These are phyloP conservation scores for Thermomucor indicae-seudaticae DNA, from an alignment of 371 early-diverging fungal genomes.

Conservation along the genomic window DNA sequence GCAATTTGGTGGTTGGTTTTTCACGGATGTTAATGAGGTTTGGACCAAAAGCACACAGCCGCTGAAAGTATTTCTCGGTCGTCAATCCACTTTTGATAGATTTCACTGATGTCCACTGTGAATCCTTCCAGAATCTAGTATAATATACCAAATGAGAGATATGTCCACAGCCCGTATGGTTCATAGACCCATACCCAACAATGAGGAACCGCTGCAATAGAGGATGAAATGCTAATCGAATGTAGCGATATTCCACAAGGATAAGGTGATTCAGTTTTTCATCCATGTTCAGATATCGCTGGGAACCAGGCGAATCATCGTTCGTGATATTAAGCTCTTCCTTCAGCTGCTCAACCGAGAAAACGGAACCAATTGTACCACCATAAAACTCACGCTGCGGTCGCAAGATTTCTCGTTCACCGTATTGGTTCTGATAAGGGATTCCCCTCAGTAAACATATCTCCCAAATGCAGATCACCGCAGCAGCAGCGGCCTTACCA, in stretches of 20 bases:
- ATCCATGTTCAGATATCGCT: constrained; percentile 27
- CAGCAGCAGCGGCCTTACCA: constrained; percentile 42
- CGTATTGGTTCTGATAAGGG: constrained; percentile 79
- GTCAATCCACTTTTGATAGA: constrained; percentile 53
- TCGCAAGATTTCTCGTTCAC: constrained; percentile 53
- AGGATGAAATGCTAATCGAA: constrained; percentile 84
- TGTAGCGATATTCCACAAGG: constrained; percentile 79
- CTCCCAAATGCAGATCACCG: too few relatives aligned
- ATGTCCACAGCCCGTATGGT: too few relatives aligned
- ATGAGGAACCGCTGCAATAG: constrained; percentile 66
- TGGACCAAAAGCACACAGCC: constrained; percentile 75
- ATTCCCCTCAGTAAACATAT: too few relatives aligned
- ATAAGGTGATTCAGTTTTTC: constrained; percentile 35
- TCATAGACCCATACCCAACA: constrained; percentile 41
- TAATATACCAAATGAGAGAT: background rate
- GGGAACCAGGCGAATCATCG: constrained; percentile 13
- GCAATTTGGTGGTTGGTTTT: constrained; percentile 68
- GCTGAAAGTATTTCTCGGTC: constrained; percentile 50
- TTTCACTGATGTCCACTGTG: constrained; percentile 54
- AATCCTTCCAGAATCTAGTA: constrained; percentile 72
- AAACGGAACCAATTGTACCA: constrained; percentile 69
- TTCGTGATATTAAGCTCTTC: constrained; percentile 26
- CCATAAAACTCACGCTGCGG: constrained; percentile 59
- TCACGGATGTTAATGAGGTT: constrained; percentile 83
- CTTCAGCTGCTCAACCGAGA: constrained; percentile 44